Base-by-base conservation (phyloP, 371 early-diverging fungal genomes). In the Cokeromyces recurvatus region DNA sequence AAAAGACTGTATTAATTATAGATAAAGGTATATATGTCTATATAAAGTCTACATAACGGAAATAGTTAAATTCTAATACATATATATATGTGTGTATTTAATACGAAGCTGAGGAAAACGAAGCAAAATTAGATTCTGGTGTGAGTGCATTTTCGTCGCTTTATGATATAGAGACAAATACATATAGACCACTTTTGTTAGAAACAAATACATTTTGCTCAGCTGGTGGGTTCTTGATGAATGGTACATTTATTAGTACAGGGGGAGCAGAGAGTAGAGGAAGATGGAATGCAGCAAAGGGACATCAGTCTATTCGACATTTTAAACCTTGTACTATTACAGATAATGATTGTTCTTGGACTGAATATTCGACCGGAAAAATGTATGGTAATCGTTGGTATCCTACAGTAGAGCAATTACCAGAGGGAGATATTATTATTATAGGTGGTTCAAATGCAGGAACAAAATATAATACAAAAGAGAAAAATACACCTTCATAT, bases 191-290 rank as follows among this genome's bases (percentile, higher is more conserved):
- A 15, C 43, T 82, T 2, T 52, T 64, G 29, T 50, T 80, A 12
- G 60, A 70, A 15, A 80, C 82, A 31, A 82, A 82, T 43, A 82
- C 81, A 4, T 82, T 82, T 43, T 82, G 82, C 46, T 80, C 81
- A 3, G 79, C 74, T 6, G 82, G 82, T 38, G 77, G 78, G 12
- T 79, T 78, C 48, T 57, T 80, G 23, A 65, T 46, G 5, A 78
- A 82, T 27, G 81, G 81, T 14, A 80, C 74, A 2, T 59, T 82
- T 37, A 77, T 82, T 43, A 76, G 74, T 40, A 77, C 74, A 1
- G 82, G 79, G 16, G 82, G 82, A 16, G 81, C 70, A 9, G 79
- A 80, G 46, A 53, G 58, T 23, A 60, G 74, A 24, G 53, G 65
- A 16, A 49, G 50, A 1, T 68, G 67, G 67, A 64, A 74, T 43